phyloP scores from a whole-genome alignment of 257 asterid species.

The Fraxinus quadrangulata region DNA sequence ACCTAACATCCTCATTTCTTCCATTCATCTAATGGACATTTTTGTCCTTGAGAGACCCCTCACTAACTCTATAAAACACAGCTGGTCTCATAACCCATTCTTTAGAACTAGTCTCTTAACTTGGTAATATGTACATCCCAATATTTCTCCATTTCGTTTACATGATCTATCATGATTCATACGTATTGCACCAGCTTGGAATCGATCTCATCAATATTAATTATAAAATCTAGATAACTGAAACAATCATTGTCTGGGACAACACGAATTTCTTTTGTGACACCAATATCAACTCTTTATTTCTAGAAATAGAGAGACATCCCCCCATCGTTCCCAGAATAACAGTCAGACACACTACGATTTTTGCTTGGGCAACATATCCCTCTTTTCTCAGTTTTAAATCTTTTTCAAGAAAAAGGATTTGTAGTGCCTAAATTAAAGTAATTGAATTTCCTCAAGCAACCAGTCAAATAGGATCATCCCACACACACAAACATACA shows the following conservation, averaged over 20 bases:
- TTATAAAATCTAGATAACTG: not conserved
- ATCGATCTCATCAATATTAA: not conserved
- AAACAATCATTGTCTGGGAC: not conserved
- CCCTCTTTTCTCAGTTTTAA: not conserved
- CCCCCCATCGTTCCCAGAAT: not conserved
- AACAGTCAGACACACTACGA: not conserved
- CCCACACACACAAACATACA: not conserved
- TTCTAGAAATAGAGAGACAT: not conserved
- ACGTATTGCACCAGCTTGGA: not conserved
- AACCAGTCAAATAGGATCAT: not conserved
- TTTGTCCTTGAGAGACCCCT: not conserved
- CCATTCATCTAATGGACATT: not conserved
- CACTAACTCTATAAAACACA: not conserved
- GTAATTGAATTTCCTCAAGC: not conserved
- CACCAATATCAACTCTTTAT: not conserved
- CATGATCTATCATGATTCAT: not conserved
- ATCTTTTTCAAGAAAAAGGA: too few species aligned
- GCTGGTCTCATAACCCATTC: not conserved
- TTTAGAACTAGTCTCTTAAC: not conserved
- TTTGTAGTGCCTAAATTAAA: not conserved
- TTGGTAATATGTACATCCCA: not conserved
- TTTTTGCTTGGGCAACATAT: not conserved
- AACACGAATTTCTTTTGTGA: not conserved
- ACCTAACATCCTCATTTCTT: not conserved
- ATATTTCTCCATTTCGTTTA: not conserved